Evolutionary conservation across 305 asterid genomes (phyloP), one percentile per base, ranked within the genome.

Genomic region (Fraxinus paxiana): DNA sequence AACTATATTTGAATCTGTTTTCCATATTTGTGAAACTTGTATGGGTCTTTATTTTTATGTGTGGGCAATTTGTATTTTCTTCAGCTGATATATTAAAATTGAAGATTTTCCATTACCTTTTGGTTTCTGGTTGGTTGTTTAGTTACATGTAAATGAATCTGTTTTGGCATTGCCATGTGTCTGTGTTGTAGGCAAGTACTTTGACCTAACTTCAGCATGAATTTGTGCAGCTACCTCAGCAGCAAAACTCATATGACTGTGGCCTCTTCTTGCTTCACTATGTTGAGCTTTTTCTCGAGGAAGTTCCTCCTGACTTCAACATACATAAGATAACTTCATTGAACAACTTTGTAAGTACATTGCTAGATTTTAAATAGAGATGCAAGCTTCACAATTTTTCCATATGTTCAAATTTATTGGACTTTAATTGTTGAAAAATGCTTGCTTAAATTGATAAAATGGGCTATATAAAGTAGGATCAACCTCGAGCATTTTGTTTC

Each of bases 351-450:
- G 56, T 82, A 54, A 30, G 51, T 71, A 67, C 75, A 70, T 41
- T 26, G 24, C 33, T 75, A 73, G 74, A 4, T 83, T 80, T 77
- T 85, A 73, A 54, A 65, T 70, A 63, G 75, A 82, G 73, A 74
- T 37, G 48, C 43, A 28, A 73, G 30, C 74, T 82, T 59, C 70
- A 80, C 77, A 67, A 30, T 74, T 35, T 46, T 73, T 15, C 46
- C 31, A 56, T 63, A 75, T 24, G 54, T 31, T 73, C 80, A 17
- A 78, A 38, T 61, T 28, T 4, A 28, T 67, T 67, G 73, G 73
- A 67, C 18, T 10, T 28, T 7, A 13, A 26, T 28, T 28, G 34
- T 67, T 67, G 73, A 54, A 54, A 54, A 54, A 54, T 6, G 26
- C 10, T 17, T 17, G 2, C 26, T 17, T 54, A 17, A 17, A 54